phyloP scores from a whole-genome alignment of 2,329 filamentous ascomycete species.

The Xylaria arbuscula region DNA sequence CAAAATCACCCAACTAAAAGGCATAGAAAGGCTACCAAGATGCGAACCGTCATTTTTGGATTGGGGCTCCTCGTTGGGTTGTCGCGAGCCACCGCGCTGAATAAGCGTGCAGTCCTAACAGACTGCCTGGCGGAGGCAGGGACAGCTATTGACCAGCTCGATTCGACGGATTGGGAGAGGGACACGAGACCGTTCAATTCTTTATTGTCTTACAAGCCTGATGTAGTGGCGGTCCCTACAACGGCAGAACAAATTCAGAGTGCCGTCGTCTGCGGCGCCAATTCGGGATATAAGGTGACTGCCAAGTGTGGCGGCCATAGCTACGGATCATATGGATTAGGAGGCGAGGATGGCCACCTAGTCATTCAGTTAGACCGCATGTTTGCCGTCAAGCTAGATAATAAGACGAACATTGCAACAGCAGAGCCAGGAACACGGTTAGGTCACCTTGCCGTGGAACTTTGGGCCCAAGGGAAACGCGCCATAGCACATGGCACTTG shows the following conservation, averaged over 20 bases:
- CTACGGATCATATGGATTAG: conserved; percentile 59
- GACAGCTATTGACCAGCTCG: conserved; percentile 42
- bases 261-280: conserved; percentile 57
- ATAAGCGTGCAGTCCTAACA: conserved; percentile 45
- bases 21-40: conserved; percentile 33
- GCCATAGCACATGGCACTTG: conserved; percentile 54
- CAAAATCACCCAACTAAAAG: neutral
- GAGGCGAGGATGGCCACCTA: conserved; percentile 59
- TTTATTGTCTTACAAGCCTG: conserved; percentile 50
- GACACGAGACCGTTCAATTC: conserved; percentile 48
- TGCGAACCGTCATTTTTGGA: conserved; percentile 41
- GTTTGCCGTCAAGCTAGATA: conserved; percentile 55
- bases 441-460: conserved; percentile 53
- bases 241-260: conserved; percentile 57
- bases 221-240: conserved; percentile 56
- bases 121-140: conserved; percentile 45
- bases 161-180: conserved; percentile 47
- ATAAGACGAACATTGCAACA: conserved; percentile 53
- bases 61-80: conserved; percentile 44
- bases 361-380: conserved; percentile 59
- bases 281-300: conserved; percentile 56
- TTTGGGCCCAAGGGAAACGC: conserved; percentile 50
- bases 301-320: conserved; percentile 62
- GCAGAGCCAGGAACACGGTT: conserved; percentile 58
- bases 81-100: conserved; percentile 41